Evolutionary conservation across 148 eudicot genomes (phyloP).

Genomic region (Cornus controversa): DNA sequence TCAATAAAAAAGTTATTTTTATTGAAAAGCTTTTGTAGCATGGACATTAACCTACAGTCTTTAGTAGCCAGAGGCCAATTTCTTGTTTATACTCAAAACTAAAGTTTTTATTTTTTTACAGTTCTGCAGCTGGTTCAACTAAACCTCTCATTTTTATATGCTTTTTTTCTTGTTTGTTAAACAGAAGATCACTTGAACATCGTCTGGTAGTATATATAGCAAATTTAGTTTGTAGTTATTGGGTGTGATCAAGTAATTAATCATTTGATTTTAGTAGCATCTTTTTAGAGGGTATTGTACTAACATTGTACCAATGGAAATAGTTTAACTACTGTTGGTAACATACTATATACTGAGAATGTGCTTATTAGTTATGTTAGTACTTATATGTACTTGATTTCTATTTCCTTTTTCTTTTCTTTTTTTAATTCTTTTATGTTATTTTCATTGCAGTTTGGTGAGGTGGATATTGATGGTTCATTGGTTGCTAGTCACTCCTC

Average conservation of each 20-base stretch:
- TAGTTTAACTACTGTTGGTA: neutral
- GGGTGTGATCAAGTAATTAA: too few species aligned
- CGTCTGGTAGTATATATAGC: neutral
- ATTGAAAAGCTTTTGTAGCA: too few species aligned
- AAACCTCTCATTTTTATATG: too few species aligned
- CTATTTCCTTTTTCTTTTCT: neutral
- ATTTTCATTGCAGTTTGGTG: slow-evolving; percentile 70
- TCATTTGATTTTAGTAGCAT: neutral
- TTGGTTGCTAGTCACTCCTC: slow-evolving; percentile 93
- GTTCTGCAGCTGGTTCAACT: too few species aligned
- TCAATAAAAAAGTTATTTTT: too few species aligned
- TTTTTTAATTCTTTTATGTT: neutral
- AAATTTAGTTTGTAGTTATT: neutral
- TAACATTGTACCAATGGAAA: neutral
- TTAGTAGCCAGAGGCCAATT: too few species aligned
- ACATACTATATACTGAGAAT: neutral
- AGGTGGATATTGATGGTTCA: slow-evolving; percentile 93
- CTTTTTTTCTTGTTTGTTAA: neutral
- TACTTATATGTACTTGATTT: neutral
- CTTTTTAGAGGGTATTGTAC: too few species aligned
- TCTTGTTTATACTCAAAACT: neutral
- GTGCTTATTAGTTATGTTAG: neutral
- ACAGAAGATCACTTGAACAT: neutral
- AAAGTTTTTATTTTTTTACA: neutral
- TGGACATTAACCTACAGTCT: too few species aligned